Base-by-base conservation (phyloP, 768 basidiomycete genomes). In the Calocera cornea region DNA sequence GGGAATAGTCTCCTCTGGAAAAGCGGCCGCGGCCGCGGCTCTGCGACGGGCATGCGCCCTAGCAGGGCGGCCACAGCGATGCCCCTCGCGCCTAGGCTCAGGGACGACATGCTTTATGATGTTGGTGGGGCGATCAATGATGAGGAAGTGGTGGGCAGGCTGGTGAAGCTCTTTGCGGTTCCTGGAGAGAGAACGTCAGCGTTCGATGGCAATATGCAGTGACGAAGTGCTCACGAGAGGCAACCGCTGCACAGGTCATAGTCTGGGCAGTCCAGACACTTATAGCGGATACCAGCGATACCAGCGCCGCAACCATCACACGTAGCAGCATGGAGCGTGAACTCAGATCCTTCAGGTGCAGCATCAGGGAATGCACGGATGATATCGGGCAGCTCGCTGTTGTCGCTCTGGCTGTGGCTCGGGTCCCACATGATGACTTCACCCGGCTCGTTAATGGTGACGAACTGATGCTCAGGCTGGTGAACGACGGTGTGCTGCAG, bases 201-300 rank as follows among this genome's bases (percentile, higher is more conserved):
- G 14, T 38, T 38, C 5, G 36, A 5, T 38, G 14, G 14, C 36
- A 38, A 38, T 38, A 38, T 38, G 36, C 36, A 14, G 7, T 38
- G 22, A 44, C 24, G 27, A 5, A 29, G n/a, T 11, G 63, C 68
- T 41, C 36, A 68, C 68, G 77, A 79, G 76, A 87, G 90, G 77
- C 92, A 94, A 17, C 80, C 76, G 17, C 75, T 73, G 72, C 92
- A 94, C 10, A 86, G 82, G 71, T 94, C 91, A 70, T 86, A 94
- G 73, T 94, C 90, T n/a, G 90, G 90, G 76, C 90, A 93, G 67
- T 78, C 74, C 10, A 86, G 68, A 72, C 90, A 92, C 87, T 91
- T 92, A 88, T 22, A n/a, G 49, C 41, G n/a, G 11, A 65, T 12
- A 38, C n/a, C 5, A n/a, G 12, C n/a, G 27, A 36, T 7, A 27